Base-by-base conservation (phyloP, 768 basidiomycete species). In the Hypsizygus marmoreus region DNA sequence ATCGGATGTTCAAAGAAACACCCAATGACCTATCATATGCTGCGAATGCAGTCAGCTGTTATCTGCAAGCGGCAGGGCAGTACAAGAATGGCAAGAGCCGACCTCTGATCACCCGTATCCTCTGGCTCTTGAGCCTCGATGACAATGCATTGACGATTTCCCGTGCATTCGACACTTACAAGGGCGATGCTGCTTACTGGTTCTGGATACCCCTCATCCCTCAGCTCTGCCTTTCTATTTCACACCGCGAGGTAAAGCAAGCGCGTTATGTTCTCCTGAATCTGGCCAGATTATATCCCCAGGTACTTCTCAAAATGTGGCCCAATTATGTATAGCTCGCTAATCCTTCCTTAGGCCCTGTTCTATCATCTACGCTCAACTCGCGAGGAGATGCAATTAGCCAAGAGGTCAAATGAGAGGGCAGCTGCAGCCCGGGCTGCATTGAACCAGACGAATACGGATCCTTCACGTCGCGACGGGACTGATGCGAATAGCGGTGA, bases 131-230 rank as follows among this genome's bases (percentile, higher is more conserved):
- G 29, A 93, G 91, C 59, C 75, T 97, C 13, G 97, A 99, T 60
- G 95, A 99, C 49, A 72, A 66, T 12, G 67, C 72, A 17, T 75
- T 84, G 48, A 81, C 81, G 2, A 83, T 90, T 44, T 85, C 87
- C 17, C 78, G 84, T 33, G 86, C 88, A 0, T 97, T 97, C 56
- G 94, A 97, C 61, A 87, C 84, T 17, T 97, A 97, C 69, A 95
- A 95, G 63, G 95, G 95, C 49, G 95, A 98, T 59, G 83, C 91
- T 3, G 93, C 93, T 10, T 89, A 88, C 53, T 99, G 97, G 97
- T 97, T 92, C 65, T 99, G 97, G 97, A 95, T 99, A 56, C 90
- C 95, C 1, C 73, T 97, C 45, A 93, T 97, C 34, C 97, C 97
- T 3, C 95, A 99, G 59, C 78, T 99, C 7, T 85, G 93, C 53